Conservation (phyloP, 73 alveolate genomes). For the Paramecium biaurelia region DNA sequence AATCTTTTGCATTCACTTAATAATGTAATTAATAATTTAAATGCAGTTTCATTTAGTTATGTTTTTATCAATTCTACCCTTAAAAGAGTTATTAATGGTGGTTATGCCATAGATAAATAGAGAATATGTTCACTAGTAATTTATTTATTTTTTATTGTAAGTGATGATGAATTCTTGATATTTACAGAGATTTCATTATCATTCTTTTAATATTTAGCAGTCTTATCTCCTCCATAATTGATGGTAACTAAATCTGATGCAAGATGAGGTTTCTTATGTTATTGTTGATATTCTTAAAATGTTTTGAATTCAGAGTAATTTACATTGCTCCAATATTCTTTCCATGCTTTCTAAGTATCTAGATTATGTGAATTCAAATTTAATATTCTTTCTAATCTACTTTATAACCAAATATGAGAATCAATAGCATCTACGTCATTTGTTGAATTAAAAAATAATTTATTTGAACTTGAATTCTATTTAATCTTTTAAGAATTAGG, state of each 20-base stretch:
- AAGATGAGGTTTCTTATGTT: background rate
- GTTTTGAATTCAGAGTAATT: background rate
- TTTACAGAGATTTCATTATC: background rate
- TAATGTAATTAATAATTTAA: background rate
- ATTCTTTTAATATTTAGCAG: background rate
- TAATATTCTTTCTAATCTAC: background rate
- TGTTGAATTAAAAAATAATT: background rate
- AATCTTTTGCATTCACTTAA: background rate
- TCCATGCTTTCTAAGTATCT: background rate
- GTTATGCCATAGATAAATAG: background rate
- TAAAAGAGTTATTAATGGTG: background rate
- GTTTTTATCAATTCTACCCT: background rate
- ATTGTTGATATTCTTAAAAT: conserved; percentile 9
- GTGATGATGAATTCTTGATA: background rate
- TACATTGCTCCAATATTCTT: background rate
- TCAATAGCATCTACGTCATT: background rate
- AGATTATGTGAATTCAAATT: background rate
- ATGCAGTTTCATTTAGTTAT: background rate
- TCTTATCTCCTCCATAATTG: background rate
- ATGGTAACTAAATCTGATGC: background rate
- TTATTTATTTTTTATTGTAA: background rate
- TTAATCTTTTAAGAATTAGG: background rate
- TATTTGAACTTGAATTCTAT: background rate
- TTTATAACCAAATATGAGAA: background rate
- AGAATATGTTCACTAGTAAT: background rate